Percentiles rank a stretch among this genome's conserved stretches.
Conservation (phyloP, 768 basidiomycete species). For the Boletales sp. region DNA sequence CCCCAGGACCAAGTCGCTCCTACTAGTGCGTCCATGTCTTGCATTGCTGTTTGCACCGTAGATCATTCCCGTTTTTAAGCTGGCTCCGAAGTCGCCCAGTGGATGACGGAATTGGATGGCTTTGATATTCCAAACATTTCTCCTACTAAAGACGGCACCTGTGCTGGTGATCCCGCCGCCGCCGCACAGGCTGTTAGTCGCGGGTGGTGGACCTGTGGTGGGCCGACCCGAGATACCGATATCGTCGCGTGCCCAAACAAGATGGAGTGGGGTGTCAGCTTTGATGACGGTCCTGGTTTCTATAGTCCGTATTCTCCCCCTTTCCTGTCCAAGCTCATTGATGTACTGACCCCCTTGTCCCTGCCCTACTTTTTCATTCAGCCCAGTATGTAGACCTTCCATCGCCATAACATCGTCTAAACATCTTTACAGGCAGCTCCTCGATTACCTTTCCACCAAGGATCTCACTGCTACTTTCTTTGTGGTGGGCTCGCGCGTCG, state of each 20-base stretch:
- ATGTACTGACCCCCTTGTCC: slow-evolving; percentile 5
- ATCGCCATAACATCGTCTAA: neutral
- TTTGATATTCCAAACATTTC: slow-evolving; percentile 61
- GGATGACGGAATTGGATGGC: slow-evolving; percentile 77
- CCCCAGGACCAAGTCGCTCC: slow-evolving; percentile 55
- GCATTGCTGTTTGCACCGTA: neutral
- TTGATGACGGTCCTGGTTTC: slow-evolving; percentile 83
- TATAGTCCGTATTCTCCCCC: slow-evolving; percentile 57
- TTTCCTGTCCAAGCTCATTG: neutral
- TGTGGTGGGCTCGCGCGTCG: slow-evolving; percentile 80
- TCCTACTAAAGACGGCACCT: slow-evolving; percentile 68
- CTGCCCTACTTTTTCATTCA: slow-evolving; percentile 18
- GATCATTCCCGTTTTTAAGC: neutral
- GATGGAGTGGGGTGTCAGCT: slow-evolving; percentile 76
- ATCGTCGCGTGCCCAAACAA: slow-evolving; percentile 67
- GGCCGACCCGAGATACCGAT: slow-evolving; percentile 54
- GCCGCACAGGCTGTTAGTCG: slow-evolving; percentile 54
- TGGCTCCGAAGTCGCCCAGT: slow-evolving; percentile 53
- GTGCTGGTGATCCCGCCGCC: slow-evolving; percentile 53
- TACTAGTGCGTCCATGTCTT: slow-evolving; percentile 42
- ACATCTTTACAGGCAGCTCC: slow-evolving; percentile 46
- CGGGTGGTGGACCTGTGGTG: slow-evolving; percentile 94
- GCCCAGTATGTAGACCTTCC: slow-evolving; percentile 42
- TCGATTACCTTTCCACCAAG: slow-evolving; percentile 66
- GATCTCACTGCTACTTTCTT: slow-evolving; percentile 84